Percentiles rank a stretch among this genome's conserved stretches.
These are phyloP conservation scores for Neobulgaria alba DNA, from an alignment of 2,329 filamentous ascomycete genomes.

Conservation along the genomic window DNA sequence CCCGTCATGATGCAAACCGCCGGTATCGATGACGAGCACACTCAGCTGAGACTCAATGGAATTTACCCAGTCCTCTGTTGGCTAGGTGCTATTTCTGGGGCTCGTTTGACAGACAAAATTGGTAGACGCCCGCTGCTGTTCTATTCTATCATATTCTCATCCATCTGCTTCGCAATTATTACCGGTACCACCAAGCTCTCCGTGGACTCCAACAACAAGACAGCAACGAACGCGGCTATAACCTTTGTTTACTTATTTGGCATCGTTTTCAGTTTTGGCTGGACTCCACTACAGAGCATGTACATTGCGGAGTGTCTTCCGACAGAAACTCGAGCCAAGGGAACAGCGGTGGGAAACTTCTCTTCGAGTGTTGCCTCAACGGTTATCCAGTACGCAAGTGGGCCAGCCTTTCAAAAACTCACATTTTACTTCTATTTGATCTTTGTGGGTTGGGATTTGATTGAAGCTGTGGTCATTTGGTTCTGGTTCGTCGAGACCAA, in stretches of 20 bases:
- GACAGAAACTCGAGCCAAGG: constrained; percentile 36
- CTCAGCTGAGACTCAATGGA: constrained; percentile 30
- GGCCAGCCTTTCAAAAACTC: neutral
- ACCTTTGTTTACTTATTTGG: constrained; percentile 42
- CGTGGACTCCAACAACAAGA: constrained; percentile 38
- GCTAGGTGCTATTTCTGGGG: constrained; percentile 46
- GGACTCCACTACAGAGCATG: constrained; percentile 47
- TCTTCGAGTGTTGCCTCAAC: constrained; percentile 53
- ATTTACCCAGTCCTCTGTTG: constrained; percentile 34
- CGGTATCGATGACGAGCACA: constrained; percentile 26
- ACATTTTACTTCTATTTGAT: neutral
- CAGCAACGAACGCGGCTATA: constrained; percentile 34
- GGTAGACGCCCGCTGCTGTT: constrained; percentile 50
- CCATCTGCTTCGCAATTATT: constrained; percentile 30
- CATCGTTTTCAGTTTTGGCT: constrained; percentile 46
- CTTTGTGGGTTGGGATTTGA: constrained; percentile 48
- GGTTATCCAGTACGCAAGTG: constrained; percentile 45
- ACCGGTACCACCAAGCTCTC: constrained; percentile 31
- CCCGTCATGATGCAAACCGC: constrained; percentile 18
- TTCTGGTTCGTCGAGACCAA: constrained; percentile 64
- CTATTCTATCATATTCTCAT: constrained; percentile 18
- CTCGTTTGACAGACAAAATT: constrained; percentile 44
- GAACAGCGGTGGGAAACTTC: constrained; percentile 55
- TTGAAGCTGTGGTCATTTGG: constrained; percentile 53
- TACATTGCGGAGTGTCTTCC: constrained; percentile 45